Evolutionary conservation across 2,329 filamentous ascomycete species (phyloP), one percentile per base, ranked within the genome.

Genomic region (Macrophomina pseudophaseolina): DNA sequence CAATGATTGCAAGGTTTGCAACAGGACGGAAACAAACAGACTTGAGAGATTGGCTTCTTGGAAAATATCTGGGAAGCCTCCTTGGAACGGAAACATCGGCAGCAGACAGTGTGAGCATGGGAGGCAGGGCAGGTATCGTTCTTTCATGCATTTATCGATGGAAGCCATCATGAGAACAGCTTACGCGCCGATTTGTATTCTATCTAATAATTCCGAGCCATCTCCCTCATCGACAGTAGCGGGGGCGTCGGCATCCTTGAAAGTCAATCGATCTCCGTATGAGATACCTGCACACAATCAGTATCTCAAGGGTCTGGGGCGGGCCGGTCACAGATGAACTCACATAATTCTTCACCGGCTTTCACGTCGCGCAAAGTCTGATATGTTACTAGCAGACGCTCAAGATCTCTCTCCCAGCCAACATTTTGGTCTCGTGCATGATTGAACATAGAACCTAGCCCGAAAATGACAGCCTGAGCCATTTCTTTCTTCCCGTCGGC

Each of bases 401-500:
- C 71, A 1, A 84, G 53, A 72, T 87, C 82, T 28, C 84, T 77
- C 68, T 80, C 79, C 85, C 85, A 87, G 3, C 81, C 84, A 4
- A 87, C 82, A 71, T 88, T 88, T 69, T 87, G 85, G 33, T 80
- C 69, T 11, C 76, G 76, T 3, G 84, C 85, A 69, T 88, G 85
- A 67, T 88, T 87, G 77, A 87, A 87, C 83, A 87, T 85, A 65
- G 80, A 83, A 16, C 86, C 86, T 0, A 88, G 75, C 2, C 85
- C 85, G 44, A 87, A 78, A 35, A 87, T 79, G 2, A 87, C 75
- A 9, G 84, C 85, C 75, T 87, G 85, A 0, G 81, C 81, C 40
- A 74, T 79, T 32, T 73, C 72, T 9, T 70, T 73, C 14, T 73
- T 73, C n/a, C 71, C 73, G 56, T 69, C 66, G 56, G 60, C 32